Evolutionary conservation across 1,284 basidiomycete species (phyloP).

Genomic region (Cystobasidiaceae sp.): DNA sequence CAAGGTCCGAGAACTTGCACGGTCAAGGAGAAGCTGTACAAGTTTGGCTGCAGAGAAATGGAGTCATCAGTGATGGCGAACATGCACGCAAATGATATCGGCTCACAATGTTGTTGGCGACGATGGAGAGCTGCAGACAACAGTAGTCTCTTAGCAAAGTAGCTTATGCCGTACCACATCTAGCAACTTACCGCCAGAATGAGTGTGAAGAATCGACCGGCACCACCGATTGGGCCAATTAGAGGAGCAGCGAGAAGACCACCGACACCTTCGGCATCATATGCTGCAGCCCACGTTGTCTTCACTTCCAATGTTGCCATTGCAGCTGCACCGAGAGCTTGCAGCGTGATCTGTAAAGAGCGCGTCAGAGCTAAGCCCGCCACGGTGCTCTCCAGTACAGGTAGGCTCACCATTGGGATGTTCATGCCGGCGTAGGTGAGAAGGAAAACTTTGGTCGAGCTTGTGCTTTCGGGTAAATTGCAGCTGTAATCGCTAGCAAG

Average conservation of each 20-base stretch:
- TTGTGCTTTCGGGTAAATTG: slow-evolving; percentile 47
- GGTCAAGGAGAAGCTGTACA: slow-evolving; percentile 44
- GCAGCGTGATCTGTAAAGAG: slow-evolving; percentile 59
- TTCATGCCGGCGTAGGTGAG: slow-evolving; percentile 70
- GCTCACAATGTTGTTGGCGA: slow-evolving; percentile 41
- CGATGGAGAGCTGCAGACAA: slow-evolving; percentile 45
- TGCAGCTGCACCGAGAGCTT: slow-evolving; percentile 70
- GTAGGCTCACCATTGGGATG: slow-evolving; percentile 50
- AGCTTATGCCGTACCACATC: slow-evolving; percentile 44
- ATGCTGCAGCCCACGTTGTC: slow-evolving; percentile 58
- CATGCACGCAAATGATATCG: not conserved
- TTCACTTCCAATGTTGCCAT: slow-evolving; percentile 54
- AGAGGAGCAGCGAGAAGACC: slow-evolving; percentile 46
- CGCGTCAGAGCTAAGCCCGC: too few relatives aligned
- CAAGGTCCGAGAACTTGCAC: slow-evolving; percentile 46
- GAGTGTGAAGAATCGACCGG: slow-evolving; percentile 41
- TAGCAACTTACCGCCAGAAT: slow-evolving; percentile 40
- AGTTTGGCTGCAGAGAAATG: not conserved
- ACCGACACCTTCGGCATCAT: slow-evolving; percentile 57
- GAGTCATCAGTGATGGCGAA: slow-evolving; percentile 30
- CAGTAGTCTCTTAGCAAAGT: too few relatives aligned
- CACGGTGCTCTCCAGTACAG: too few relatives aligned
- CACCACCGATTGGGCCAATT: slow-evolving; percentile 38
- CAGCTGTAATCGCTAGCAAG: slow-evolving; percentile 60
- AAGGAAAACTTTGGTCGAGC: slow-evolving; percentile 60